Evolutionary conservation across 2,329 filamentous ascomycete species (phyloP), one percentile per base, ranked within the genome.

Genomic region (Fusarium sp.): DNA sequence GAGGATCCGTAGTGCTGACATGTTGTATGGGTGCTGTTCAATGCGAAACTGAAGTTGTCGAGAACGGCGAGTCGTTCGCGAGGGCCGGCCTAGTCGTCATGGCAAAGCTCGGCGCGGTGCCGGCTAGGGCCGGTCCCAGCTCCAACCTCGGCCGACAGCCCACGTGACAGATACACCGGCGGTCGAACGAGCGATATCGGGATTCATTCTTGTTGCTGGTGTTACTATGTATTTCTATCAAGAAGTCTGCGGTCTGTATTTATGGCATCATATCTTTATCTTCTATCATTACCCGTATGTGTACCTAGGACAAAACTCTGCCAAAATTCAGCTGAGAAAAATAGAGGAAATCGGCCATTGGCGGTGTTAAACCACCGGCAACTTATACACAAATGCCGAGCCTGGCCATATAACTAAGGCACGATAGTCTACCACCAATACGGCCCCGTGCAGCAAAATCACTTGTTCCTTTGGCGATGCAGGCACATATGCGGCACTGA

Each of bases 1-100:
- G 71, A 95, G 87, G 82, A 95, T 95, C 81, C 92, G 87, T 77
- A 94, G 84, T 62, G 88, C 86, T 78, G 89, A 90, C 89, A 91
- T 91, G 72, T 75, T 71, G 69, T 61, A 28, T 57, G 78, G 75
- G 74, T 76, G 74, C 70, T 74, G 77, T 66, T 72, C 74, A 77
- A 77, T 78, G 70, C 60, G 48, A 61, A 59, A 55, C 67, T 45
- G 50, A 66, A 71, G 74, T 73, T 76, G 72, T 68, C 61, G 50
- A 30, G 56, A 70, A 65, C 74, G 67, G 67, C 65, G 61, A 66
- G 71, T 61, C 57, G 47, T 73, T 65, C 61, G 73, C 59, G 57
- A 72, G 66, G 56, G 65, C 70, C 70, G 66, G 38, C 42, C 65
- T 53, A 61, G 59, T 66, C 72, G 69, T 77, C 69, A 83, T 80